Percentiles rank a stretch among this genome's conserved stretches.
Evolutionary conservation across 192 early-diverging fungal genomes (phyloP).

Genomic region (Backusella australiensis): DNA sequence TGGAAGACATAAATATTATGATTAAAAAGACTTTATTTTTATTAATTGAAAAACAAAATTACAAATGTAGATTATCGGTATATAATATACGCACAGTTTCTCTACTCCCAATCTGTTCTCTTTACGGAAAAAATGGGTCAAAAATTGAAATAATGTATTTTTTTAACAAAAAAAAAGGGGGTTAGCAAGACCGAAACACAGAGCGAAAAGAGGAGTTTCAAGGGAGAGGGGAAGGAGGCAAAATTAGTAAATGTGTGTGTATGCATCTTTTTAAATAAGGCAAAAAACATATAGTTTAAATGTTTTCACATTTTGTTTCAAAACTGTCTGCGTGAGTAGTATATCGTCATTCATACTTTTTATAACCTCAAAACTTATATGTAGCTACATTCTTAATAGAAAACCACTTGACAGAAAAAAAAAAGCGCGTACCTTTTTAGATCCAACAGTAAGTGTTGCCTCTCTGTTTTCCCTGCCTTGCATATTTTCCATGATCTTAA

Average conservation of each 20-base stretch:
- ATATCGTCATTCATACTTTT: slow-evolving; percentile 3
- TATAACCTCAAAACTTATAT: background rate
- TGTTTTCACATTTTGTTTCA: slow-evolving; percentile 8
- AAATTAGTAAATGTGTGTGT: background rate
- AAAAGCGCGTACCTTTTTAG: background rate
- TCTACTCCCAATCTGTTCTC: background rate
- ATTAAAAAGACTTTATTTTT: no score
- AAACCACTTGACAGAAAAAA: slow-evolving; percentile 6
- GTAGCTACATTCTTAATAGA: slow-evolving; percentile 2
- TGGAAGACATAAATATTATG: no score
- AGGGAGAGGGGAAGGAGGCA: background rate
- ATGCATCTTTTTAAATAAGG: background rate
- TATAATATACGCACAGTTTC: no score
- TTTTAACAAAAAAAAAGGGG: background rate
- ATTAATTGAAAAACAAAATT: no score
- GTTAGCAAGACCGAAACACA: background rate
- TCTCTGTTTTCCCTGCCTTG: background rate
- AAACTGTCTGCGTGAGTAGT: background rate
- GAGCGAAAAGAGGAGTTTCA: background rate
- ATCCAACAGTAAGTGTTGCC: slow-evolving; percentile 1
- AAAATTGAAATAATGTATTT: background rate
- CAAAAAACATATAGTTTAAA: background rate
- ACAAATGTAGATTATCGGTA: no score
- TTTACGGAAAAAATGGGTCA: background rate
- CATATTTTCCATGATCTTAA: slow-evolving; percentile 3